Evolutionary conservation across 345 rosid genomes (phyloP), one percentile per base, ranked within the genome.

Genomic region (Dimocarpus longan): DNA sequence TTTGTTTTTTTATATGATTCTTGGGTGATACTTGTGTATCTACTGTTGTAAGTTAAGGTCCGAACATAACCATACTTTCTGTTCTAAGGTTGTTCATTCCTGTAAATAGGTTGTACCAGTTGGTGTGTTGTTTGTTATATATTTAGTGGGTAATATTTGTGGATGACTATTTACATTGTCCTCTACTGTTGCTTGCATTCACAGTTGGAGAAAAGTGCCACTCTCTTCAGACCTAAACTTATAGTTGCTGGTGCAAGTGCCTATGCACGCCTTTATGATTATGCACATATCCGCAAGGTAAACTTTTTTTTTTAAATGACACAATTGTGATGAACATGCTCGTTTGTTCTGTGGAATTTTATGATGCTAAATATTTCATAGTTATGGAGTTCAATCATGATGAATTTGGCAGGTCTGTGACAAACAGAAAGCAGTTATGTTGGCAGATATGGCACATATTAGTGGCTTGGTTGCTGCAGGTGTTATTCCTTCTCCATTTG

Each of bases 181-280:
- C 16, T 59, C 11, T 9, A 60, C 24, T 60, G 65, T 60, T 60
- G 11, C 28, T 21, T 60, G 65, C 68, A 37, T 79, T 79, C 83
- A 78, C 92, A 93, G 98, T 62, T 95, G 88, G 97, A 93, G 83
- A 95, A 86, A 83, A 95, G 89, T 77, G 98, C 95, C 0, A 71
- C 85, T 67, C 95, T 95, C 76, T 95, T 92, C 85, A 89, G 99
- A 83, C 99, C 99, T 72, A 95, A 95, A 80, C 93, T 95, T 77
- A 89, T 95, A 71, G 97, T 95, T 69, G 99, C 99, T 64, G 98
- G 99, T 75, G 99, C 99, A 71, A 93, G 99, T 81, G 99, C 99
- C 65, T 95, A 95, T 88, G 97, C 99, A 68, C 97, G 97, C 52
- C 89, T 93, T 44, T 95, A 93, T 84, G 98, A 93, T 70, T 95